phyloP scores from a whole-genome alignment of 345 rosid genomes.

The Melaleuca quinquenervia region DNA sequence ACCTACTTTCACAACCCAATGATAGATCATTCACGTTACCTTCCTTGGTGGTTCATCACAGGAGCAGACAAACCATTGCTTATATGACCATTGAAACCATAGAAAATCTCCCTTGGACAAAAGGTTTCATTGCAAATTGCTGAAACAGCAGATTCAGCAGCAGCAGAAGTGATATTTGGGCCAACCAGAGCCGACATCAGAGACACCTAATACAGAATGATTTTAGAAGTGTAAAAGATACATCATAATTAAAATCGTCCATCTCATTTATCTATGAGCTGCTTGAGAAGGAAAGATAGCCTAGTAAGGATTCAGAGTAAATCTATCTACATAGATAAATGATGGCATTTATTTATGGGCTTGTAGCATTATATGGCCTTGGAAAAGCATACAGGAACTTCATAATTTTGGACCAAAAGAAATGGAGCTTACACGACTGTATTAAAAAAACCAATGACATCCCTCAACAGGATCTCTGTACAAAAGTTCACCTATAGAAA shows the following conservation, averaged over 20 bases:
- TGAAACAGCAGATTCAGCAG: constrained; percentile 73
- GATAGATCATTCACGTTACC: neutral
- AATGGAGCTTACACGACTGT: neutral
- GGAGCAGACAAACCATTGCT: neutral
- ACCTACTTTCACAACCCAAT: neutral
- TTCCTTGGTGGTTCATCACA: neutral
- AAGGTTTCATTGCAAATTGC: constrained; percentile 68
- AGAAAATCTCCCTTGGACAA: constrained; percentile 65
- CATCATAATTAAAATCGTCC: neutral
- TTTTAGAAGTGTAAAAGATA: neutral
- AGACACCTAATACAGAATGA: constrained; percentile 37
- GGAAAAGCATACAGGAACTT: neutral
- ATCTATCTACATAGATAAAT: neutral
- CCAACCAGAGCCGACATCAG: constrained; percentile 51
- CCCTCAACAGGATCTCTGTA: neutral
- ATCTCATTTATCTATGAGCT: neutral
- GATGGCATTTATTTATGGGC: neutral
- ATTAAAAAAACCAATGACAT: neutral
- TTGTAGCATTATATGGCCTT: neutral
- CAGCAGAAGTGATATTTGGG: constrained; percentile 57
- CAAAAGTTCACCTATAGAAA: neutral
- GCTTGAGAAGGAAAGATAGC: neutral
- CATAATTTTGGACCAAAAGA: neutral
- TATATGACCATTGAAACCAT: constrained; percentile 15
- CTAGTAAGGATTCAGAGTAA: neutral